Evolutionary conservation across 176 grass and related monocot species (phyloP).

Genomic region (Ensete ventricosum): DNA sequence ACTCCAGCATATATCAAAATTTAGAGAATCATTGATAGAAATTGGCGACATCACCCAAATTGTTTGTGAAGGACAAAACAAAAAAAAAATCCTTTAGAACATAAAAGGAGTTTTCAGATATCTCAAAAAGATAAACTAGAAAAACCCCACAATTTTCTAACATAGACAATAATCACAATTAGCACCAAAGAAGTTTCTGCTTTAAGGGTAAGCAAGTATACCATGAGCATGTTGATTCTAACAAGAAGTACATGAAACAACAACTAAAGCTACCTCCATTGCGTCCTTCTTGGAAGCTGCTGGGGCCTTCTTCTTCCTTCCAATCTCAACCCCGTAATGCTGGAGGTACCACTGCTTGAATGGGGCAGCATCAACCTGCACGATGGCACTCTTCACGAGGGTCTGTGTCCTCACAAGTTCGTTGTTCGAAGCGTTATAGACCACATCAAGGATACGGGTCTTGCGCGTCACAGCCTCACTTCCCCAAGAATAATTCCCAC

Average conservation of each 20-base stretch:
- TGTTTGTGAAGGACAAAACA: too few relatives aligned
- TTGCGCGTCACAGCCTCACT: slow-evolving; percentile 30
- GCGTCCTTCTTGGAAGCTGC: background rate
- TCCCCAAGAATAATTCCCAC: slow-evolving; percentile 28
- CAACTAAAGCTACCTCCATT: background rate
- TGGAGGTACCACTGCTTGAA: slow-evolving; percentile 15
- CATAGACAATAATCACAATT: too few relatives aligned
- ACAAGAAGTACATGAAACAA: background rate
- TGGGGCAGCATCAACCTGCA: slow-evolving; percentile 6
- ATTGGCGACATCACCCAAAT: too few relatives aligned
- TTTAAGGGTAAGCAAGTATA: background rate
- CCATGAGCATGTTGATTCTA: background rate
- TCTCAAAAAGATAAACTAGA: too few relatives aligned
- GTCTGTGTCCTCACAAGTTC: slow-evolving; percentile 15
- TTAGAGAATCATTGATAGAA: too few relatives aligned
- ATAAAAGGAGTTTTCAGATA: too few relatives aligned
- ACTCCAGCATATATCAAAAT: too few relatives aligned
- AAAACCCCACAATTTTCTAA: too few relatives aligned
- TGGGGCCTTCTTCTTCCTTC: slow-evolving; percentile 9
- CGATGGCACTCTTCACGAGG: slow-evolving; percentile 10
- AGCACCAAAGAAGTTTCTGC: too few relatives aligned
- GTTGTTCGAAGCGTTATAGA: slow-evolving; percentile 8
- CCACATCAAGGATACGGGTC: slow-evolving; percentile 3
- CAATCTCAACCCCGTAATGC: slow-evolving; percentile 11
- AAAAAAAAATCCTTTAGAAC: too few relatives aligned